Percentiles rank a stretch among this genome's conserved stretches.
Conservation (phyloP, 306 rosid species). For the Castanea mollissima region DNA sequence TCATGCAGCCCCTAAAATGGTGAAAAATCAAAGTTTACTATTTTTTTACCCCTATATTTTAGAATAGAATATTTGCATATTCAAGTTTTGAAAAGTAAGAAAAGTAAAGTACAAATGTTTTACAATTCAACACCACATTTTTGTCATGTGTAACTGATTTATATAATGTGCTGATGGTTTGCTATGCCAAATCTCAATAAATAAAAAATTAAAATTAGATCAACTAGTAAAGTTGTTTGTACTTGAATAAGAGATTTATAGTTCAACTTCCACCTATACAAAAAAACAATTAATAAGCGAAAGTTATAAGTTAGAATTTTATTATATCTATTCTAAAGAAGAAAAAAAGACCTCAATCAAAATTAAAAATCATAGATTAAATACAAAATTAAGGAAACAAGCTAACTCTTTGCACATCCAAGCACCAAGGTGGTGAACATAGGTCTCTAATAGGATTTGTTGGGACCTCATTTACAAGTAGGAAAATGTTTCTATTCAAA, state of each 20-base stretch:
- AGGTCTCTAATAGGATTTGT: background rate
- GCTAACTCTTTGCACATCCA: background rate
- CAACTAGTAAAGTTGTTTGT: too few species aligned
- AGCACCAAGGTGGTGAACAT: background rate
- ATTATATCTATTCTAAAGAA: too few species aligned
- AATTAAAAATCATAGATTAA: background rate
- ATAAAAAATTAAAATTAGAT: too few species aligned
- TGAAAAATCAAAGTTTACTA: background rate
- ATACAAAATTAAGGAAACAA: background rate
- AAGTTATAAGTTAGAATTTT: too few species aligned
- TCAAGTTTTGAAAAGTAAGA: background rate
- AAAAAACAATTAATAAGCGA: too few species aligned
- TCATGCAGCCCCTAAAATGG: background rate
- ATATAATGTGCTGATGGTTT: background rate
- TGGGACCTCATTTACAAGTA: background rate
- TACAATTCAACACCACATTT: background rate
- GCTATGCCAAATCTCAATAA: too few species aligned
- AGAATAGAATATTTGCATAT: background rate
- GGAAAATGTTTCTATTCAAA: too few species aligned
- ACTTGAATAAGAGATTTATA: too few species aligned
- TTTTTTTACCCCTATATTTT: background rate
- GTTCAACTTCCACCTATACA: too few species aligned
- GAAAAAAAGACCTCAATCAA: too few species aligned
- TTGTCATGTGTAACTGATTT: background rate
- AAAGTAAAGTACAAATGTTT: background rate